These are phyloP conservation scores for Hemisphaericaspora lyxosophila DNA, from an alignment of 1,139 yeast species.

Conservation along the genomic window DNA sequence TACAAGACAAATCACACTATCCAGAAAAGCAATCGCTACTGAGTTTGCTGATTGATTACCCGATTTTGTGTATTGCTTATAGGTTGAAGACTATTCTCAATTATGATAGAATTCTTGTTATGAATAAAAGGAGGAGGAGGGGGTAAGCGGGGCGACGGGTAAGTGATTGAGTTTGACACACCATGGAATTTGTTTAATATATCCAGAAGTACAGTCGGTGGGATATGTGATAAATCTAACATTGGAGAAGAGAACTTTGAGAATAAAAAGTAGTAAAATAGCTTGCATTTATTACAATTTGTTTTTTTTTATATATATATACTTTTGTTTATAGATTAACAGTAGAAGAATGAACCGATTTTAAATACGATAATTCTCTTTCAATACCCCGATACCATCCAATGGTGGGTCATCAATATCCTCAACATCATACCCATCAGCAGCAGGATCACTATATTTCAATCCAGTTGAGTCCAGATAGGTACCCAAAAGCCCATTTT, in stretches of 20 bases:
- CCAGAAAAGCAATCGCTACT: conserved; percentile 43
- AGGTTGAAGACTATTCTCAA: conserved; percentile 52
- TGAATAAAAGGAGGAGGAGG: too few species aligned
- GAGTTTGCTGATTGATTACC: conserved; percentile 49
- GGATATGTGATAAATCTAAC: conserved; percentile 41
- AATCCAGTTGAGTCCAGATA: too few species aligned
- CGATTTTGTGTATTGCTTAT: conserved; percentile 58
- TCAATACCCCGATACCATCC: neutral
- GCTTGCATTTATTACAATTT: too few species aligned
- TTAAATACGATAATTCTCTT: too few species aligned
- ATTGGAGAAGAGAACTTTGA: conserved; percentile 22
- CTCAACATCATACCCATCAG: neutral
- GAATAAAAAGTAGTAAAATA: too few species aligned
- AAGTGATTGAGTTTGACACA: conserved; percentile 47
- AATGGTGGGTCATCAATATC: neutral
- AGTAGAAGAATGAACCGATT: too few species aligned
- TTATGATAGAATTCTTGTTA: conserved; percentile 52
- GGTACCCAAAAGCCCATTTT: neutral
- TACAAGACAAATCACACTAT: conserved; percentile 52
- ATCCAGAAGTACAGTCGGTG: conserved; percentile 37
- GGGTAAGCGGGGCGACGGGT: too few species aligned
- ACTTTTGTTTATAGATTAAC: too few species aligned
- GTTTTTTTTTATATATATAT: too few species aligned
- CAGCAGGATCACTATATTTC: neutral
- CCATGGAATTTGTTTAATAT: conserved; percentile 42